These are phyloP conservation scores for Neurospora sublineolata DNA, from an alignment of 495 filamentous ascomycete genomes.

Conservation along the genomic window DNA sequence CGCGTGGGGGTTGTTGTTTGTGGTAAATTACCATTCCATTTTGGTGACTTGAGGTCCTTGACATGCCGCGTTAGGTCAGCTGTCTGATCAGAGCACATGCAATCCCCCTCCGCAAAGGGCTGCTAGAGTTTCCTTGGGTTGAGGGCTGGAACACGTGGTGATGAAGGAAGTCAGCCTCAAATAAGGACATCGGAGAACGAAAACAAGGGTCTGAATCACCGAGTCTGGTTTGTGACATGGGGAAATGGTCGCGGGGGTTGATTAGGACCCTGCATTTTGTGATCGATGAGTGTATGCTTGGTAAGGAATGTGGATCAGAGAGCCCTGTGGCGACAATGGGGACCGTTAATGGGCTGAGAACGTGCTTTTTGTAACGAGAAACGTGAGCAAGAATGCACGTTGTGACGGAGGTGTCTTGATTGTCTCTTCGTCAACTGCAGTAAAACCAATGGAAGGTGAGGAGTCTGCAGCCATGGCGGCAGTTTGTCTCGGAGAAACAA, in stretches of 20 bases:
- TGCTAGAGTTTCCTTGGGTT: neutral
- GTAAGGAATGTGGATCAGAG: neutral
- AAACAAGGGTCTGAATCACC: neutral
- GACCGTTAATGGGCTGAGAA: neutral
- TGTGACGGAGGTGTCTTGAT: neutral
- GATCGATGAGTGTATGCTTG: neutral
- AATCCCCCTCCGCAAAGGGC: neutral
- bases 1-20: neutral
- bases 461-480: neutral
- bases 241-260: neutral
- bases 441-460: neutral
- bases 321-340: neutral
- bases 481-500: conserved; percentile 1
- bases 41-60: neutral
- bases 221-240: neutral
- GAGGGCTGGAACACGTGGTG: neutral
- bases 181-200: neutral
- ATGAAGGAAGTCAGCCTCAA: neutral
- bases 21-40: neutral
- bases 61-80: neutral
- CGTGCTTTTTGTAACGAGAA: neutral
- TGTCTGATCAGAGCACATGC: neutral
- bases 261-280: neutral
- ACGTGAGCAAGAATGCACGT: neutral
- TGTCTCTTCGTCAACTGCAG: neutral